Conservation (phyloP, 1,284 basidiomycete species). For the Leccinum pseudoinsigne region DNA sequence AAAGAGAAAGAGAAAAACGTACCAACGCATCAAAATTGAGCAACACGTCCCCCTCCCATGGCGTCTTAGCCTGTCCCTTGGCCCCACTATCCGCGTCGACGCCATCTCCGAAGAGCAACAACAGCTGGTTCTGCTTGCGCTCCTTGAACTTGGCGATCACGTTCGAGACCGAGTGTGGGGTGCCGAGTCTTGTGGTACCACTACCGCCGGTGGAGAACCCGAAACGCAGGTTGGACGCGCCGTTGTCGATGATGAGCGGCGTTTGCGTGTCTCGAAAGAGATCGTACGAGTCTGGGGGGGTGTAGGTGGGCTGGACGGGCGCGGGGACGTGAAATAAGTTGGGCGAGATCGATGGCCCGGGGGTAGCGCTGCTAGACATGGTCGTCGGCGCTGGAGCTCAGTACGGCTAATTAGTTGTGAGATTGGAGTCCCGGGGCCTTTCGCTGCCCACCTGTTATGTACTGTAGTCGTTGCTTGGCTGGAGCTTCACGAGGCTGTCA, state of each 20-base stretch:
- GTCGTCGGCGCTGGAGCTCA: neutral
- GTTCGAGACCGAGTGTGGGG: conserved; percentile 64
- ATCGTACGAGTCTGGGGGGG: conserved; percentile 40
- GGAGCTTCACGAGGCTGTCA: too few relatives aligned
- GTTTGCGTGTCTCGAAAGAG: conserved; percentile 44
- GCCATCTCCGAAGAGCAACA: conserved; percentile 84
- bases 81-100: conserved; percentile 84
- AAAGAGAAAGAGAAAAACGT: conserved; percentile 35
- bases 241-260: conserved; percentile 93
- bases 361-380: conserved; percentile 16
- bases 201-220: conserved; percentile 68
- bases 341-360: conserved; percentile 12
- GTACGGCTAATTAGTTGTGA: neutral
- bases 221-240: conserved; percentile 84
- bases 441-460: too few relatives aligned
- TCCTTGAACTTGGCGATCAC: conserved; percentile 87
- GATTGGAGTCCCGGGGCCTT: neutral
- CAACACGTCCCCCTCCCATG: conserved; percentile 91
- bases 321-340: conserved; percentile 23
- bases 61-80: conserved; percentile 72
- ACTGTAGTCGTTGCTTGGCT: too few relatives aligned
- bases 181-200: conserved; percentile 13
- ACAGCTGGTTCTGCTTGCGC: conserved; percentile 75
- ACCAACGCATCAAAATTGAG: conserved; percentile 91
- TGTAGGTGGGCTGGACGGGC: conserved; percentile 21